Percentiles rank a stretch among this genome's conserved stretches.
Evolutionary conservation across 441 rosid genomes (phyloP).

Genomic region (Gossypium davidsonii): DNA sequence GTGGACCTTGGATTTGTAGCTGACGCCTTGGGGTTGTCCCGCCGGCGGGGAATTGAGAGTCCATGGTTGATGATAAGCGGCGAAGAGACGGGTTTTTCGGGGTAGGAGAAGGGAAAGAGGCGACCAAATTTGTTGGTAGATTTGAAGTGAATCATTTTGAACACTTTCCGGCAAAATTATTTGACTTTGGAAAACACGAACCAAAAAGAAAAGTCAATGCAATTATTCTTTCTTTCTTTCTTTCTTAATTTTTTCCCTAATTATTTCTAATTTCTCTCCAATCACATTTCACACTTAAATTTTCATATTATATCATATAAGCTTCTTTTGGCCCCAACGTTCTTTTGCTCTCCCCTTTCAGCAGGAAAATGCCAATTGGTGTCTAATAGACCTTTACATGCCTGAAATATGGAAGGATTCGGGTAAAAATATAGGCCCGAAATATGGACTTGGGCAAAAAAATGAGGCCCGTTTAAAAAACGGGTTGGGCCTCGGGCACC

Average conservation of each 20-base stretch:
- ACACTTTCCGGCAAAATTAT: constrained; percentile 3
- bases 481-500: too few species aligned
- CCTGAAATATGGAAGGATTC: too few species aligned
- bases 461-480: too few species aligned
- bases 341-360: too few species aligned
- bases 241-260: neutral
- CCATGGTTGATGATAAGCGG: constrained; percentile 20
- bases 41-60: constrained; percentile 25
- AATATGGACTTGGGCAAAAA: too few species aligned
- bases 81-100: neutral
- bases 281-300: neutral
- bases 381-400: too few species aligned
- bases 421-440: too few species aligned
- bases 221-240: neutral
- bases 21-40: constrained; percentile 25
- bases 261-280: neutral
- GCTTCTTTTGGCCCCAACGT: neutral
- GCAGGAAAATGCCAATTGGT: too few species aligned
- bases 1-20: constrained; percentile 61
- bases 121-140: constrained; percentile 9
- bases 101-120: constrained; percentile 6
- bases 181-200: neutral
- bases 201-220: constrained; percentile 8
- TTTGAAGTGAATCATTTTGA: constrained; percentile 15
- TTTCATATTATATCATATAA: neutral